These are phyloP conservation scores for Aspergillus homomorphus DNA, from an alignment of 495 filamentous ascomycete species.

Conservation along the genomic window DNA sequence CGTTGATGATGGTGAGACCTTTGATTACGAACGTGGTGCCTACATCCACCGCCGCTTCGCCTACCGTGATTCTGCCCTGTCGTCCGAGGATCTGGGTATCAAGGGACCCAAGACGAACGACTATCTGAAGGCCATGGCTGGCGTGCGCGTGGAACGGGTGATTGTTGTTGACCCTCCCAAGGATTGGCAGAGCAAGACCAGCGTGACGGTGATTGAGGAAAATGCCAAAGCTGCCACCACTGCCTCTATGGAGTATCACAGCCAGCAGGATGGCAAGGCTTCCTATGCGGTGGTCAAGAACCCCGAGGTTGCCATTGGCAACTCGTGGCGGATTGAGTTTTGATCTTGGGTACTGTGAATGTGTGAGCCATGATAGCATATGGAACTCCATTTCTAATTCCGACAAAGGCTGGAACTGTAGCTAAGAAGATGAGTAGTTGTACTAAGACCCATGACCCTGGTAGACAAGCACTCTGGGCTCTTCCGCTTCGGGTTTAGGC, in stretches of 20 bases:
- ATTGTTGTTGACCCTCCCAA: constrained; percentile 74
- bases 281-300: constrained; percentile 78
- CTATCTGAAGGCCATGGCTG: constrained; percentile 72
- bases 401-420: neutral
- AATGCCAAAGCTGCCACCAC: constrained; percentile 58
- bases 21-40: constrained; percentile 77
- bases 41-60: constrained; percentile 81
- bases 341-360: constrained; percentile 22
- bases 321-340: constrained; percentile 79
- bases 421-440: constrained; percentile 1
- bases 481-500: neutral
- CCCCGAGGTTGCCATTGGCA: constrained; percentile 70
- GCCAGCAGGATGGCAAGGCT: constrained; percentile 59
- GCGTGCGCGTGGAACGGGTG: constrained; percentile 76
- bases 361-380: constrained; percentile 1
- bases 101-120: constrained; percentile 63
- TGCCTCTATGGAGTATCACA: constrained; percentile 56
- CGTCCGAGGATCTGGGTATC: constrained; percentile 41
- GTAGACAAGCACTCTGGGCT: neutral
- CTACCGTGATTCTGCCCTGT: constrained; percentile 55
- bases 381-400: neutral
- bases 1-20: constrained; percentile 90
- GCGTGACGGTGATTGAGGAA: constrained; percentile 66
- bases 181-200: constrained; percentile 65
- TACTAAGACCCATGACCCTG: neutral